Conservation (phyloP, 2,329 filamentous ascomycete genomes). For the Aspergillus ochraceus region DNA sequence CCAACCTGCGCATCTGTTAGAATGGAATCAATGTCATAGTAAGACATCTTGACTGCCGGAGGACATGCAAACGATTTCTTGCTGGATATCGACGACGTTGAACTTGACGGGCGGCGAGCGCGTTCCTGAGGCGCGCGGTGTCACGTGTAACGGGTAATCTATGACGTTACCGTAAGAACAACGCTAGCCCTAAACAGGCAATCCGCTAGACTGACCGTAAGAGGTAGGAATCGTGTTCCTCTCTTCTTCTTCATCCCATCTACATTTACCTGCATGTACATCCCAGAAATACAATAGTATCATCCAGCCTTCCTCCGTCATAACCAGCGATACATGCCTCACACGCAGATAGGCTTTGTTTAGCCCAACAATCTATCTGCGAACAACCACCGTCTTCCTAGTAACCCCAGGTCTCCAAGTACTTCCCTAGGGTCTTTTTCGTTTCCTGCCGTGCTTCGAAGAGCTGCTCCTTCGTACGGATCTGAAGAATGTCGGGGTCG, state of each 20-base stretch:
- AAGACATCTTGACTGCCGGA: slow-evolving; percentile 31
- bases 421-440: neutral
- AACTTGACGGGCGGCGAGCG: neutral
- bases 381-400: neutral
- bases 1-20: slow-evolving; percentile 46
- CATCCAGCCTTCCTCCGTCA: too few species aligned
- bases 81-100: neutral
- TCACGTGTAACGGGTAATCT: neutral
- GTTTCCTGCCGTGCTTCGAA: neutral
- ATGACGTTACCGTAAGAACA: neutral
- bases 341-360: too few species aligned
- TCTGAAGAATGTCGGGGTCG: neutral
- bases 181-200: neutral
- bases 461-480: neutral
- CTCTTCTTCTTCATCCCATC: too few species aligned
- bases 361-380: neutral
- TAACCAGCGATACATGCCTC: too few species aligned
- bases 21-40: slow-evolving; percentile 50
- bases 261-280: too few species aligned
- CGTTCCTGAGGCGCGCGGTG: neutral
- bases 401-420: neutral
- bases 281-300: too few species aligned
- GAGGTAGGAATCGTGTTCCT: too few species aligned
- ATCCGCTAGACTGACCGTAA: neutral
- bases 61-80: neutral